Evolutionary conservation across 805 yeast genomes (phyloP), one percentile per base, ranked within the genome.

Genomic region (Pichia pseudocactophila): DNA sequence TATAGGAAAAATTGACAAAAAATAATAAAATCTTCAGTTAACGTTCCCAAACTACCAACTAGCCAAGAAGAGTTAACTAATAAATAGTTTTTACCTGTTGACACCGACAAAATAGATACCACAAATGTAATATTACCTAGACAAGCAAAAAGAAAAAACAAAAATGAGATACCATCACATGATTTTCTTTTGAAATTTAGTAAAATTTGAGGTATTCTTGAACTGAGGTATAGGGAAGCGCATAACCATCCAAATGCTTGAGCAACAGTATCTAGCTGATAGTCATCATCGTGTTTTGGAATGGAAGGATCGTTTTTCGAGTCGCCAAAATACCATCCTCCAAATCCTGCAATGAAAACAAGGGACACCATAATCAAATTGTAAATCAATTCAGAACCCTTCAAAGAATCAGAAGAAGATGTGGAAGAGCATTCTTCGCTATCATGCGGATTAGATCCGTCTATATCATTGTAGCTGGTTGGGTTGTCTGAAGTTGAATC

Each of bases 81-180:
- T 27, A 90, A 57, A 51, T 87, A 90, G 47, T 76, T 70, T 54
- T 70, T 68, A 41, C 86, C 80, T 37, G 80, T 67, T 50, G 87
- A 85, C 34, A 84, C 80, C 36, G 83, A 75, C 39, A 90, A 66
- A 41, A 90, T 90, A 10, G 95, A 82, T 12, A 85, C 73, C 33
- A 92, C 96, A 54, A 88, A 92, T 1, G 96, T 86, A 56, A 85
- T 68, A 59, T 90, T 92, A 37, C 98, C 98, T 43, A 90, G 66
- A 60, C 96, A 88, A 17, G 98, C 97, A 70, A 92, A 90, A 18
- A 92, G 65, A 64, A 90, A 90, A 63, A 92, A 90, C 70, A 90
- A 71, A 56, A 92, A 86, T 10, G 96, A 86, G 38, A 90, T 84
- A 19, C 97, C 97, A 48, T 92, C 97, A 59, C 96, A 88, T 2